These are phyloP conservation scores for Candida pini DNA, from an alignment of 805 yeast genomes.

Conservation along the genomic window DNA sequence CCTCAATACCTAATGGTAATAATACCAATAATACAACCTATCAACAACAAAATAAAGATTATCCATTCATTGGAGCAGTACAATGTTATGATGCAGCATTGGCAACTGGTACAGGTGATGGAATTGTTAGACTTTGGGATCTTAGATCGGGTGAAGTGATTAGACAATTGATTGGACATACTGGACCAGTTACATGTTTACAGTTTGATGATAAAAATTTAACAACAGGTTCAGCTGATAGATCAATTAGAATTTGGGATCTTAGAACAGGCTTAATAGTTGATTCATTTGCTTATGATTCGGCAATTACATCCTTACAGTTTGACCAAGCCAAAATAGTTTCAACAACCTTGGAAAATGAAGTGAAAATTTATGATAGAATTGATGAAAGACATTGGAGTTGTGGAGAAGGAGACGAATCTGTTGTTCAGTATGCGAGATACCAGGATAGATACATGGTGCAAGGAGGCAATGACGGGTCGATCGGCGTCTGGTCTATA, in stretches of 20 bases:
- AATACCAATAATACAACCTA: conserved; percentile 7
- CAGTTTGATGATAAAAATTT: conserved; percentile 65
- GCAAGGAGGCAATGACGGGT: conserved; percentile 59
- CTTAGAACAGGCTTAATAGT: conserved; percentile 57
- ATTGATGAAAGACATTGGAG: conserved; percentile 46
- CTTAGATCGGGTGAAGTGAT: conserved; percentile 63
- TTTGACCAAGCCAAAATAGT: conserved; percentile 57
- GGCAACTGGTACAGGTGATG: conserved; percentile 76
- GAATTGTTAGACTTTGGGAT: conserved; percentile 73
- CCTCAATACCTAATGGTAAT: conserved; percentile 6
- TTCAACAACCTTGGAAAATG: conserved; percentile 39
- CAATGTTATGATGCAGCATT: conserved; percentile 73
- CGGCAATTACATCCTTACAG: conserved; percentile 49
- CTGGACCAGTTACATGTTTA: conserved; percentile 60
- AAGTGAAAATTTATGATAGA: conserved; percentile 56
- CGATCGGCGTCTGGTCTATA: conserved; percentile 60
- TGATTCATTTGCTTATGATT: conserved; percentile 57
- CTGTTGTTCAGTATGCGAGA: conserved; percentile 36
- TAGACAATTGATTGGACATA: conserved; percentile 58
- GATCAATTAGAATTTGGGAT: conserved; percentile 69
- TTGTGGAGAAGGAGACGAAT: conserved; percentile 38
- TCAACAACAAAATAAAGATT: conserved; percentile 6
- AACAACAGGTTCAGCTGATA: conserved; percentile 58
- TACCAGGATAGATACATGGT: conserved; percentile 62
- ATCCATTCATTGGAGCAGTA: conserved; percentile 55